Conservation (phyloP, 805 yeast species). For the Wickerhamiella siamensis region DNA sequence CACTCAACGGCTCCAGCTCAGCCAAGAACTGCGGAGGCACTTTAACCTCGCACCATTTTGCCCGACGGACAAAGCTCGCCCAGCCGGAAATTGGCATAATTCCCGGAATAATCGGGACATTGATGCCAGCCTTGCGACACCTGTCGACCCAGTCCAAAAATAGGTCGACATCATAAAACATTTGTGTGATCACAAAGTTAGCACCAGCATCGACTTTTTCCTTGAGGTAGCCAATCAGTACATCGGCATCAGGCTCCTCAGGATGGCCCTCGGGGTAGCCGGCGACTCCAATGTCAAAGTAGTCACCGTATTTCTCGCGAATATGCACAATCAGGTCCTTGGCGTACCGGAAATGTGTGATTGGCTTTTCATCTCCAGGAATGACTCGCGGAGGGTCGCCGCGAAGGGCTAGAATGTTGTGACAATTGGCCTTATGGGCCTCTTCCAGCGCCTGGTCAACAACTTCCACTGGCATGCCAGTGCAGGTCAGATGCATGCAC, state of each 20-base stretch:
- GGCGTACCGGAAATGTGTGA: slow-evolving; percentile 51
- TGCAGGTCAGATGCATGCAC: slow-evolving; percentile 96
- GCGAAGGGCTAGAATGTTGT: slow-evolving; percentile 81
- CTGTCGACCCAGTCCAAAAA: slow-evolving; percentile 70
- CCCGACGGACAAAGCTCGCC: slow-evolving; percentile 82
- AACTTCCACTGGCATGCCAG: slow-evolving; percentile 72
- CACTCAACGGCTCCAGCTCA: slow-evolving; percentile 65
- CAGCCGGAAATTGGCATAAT: slow-evolving; percentile 98
- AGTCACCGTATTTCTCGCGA: slow-evolving; percentile 61
- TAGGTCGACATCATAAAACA: slow-evolving; percentile 87
- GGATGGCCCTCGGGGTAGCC: slow-evolving; percentile 98
- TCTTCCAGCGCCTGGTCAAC: slow-evolving; percentile 74
- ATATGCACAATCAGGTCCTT: slow-evolving; percentile 73
- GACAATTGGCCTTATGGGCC: slow-evolving; percentile 87
- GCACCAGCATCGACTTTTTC: slow-evolving; percentile 93
- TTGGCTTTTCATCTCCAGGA: slow-evolving; percentile 35
- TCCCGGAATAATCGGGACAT: slow-evolving; percentile 87
- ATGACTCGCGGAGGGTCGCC: slow-evolving; percentile 81
- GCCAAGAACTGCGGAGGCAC: slow-evolving; percentile 63
- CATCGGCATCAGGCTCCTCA: slow-evolving; percentile 50
- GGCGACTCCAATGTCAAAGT: slow-evolving; percentile 91
- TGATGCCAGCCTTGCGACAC: slow-evolving; percentile 58
- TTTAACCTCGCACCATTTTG: slow-evolving; percentile 79
- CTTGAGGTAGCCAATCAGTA: slow-evolving; percentile 49
- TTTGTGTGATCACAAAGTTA: slow-evolving; percentile 83